Evolutionary conservation across 192 early-diverging fungal species (phyloP), one percentile per base, ranked within the genome.

Genomic region (Thamnidium elegans): DNA sequence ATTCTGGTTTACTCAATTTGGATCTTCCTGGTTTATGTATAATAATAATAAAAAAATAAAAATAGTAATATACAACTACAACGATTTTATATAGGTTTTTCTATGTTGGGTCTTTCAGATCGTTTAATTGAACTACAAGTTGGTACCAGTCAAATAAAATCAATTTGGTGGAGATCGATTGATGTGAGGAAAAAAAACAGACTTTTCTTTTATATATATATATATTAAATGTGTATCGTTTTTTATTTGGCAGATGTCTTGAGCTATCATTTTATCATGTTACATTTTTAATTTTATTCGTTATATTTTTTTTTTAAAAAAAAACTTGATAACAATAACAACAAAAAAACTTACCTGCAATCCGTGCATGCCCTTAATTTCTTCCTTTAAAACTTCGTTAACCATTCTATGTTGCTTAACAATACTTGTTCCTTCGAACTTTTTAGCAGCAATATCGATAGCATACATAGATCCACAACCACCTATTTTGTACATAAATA

Each of bases 381-480:
- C 95, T 15, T 92, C 87, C 77, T 92, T 86, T 11, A 99, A 76
- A 17, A 92, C 70, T 43, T 89, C 85, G 72, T 91, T 95, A 42
- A 99, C 94, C 68, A 94, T 76, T 53, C 90, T 81, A 67, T 97
- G 95, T 72, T 97, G 97, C 69, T 93, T 92, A 43, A 99, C 87
- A 66, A 92, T 80, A 13, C 64, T 75, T 58, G 88, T 63, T 6
- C 87, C 88, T 65, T 88, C 83, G 80, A 99, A 99, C 60, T 78
- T 63, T 9, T 81, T 74, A 30, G 90, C 88, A 32, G 87, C 84
- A 68, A 99, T 89, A 63, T 93, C 87, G 50, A 99, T 89, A n/a
- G 87, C 87, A 63, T 95, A 97, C 94, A 96, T 96, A 43, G 92
- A 91, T 11, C 97, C 97, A 73, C 97, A 99, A n/a, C 97, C 97